Conservation (phyloP, 2,329 filamentous ascomycete species). For the Diaporthe nobilis region DNA sequence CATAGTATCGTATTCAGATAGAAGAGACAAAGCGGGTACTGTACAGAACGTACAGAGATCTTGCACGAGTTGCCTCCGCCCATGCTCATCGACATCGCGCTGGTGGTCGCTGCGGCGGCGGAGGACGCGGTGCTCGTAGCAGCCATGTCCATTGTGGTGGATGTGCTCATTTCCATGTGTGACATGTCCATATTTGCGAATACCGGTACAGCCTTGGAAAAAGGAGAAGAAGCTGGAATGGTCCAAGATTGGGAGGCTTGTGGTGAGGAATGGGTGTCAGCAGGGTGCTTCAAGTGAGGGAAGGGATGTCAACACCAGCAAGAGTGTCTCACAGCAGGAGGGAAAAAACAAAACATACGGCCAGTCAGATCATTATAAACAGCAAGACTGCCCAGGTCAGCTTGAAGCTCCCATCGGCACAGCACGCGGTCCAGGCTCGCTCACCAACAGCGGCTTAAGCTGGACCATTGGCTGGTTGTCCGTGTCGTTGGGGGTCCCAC, state of each 20-base stretch:
- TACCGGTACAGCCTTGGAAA: too few species aligned
- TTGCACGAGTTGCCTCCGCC: constrained; percentile 23
- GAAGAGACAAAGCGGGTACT: background rate
- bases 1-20: too few species aligned
- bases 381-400: background rate
- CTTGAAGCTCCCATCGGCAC: background rate
- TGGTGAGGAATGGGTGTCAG: too few species aligned
- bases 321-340: background rate
- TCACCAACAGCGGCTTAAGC: background rate
- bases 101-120: constrained; percentile 16
- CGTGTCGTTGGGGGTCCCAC: background rate
- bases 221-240: background rate
- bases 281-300: background rate
- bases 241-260: background rate
- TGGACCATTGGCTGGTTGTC: background rate
- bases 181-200: constrained; percentile 7
- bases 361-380: background rate
- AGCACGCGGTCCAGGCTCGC: background rate
- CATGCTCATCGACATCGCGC: constrained; percentile 31
- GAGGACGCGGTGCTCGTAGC: background rate
- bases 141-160: constrained; percentile 22
- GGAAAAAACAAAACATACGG: background rate
- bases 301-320: background rate
- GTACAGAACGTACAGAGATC: background rate
- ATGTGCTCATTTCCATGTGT: constrained; percentile 1